Conservation (phyloP, 2,329 filamentous ascomycete species). For the Hymenoscyphus salicellus region DNA sequence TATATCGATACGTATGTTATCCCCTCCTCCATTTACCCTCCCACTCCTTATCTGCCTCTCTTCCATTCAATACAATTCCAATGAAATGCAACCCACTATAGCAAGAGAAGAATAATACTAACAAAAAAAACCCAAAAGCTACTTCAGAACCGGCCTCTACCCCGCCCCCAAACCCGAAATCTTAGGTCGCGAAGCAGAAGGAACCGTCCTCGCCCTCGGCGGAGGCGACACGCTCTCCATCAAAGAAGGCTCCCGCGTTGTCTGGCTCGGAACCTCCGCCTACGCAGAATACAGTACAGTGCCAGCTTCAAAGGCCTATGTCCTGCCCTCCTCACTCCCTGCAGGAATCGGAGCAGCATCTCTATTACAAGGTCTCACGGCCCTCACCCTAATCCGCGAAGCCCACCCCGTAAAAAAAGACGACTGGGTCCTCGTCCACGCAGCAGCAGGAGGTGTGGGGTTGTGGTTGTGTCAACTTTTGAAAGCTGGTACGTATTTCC, state of each 20-base stretch:
- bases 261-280: slow-evolving; percentile 56
- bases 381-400: slow-evolving; percentile 75
- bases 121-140: slow-evolving; percentile 43
- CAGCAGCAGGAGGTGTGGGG: slow-evolving; percentile 80
- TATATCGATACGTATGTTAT: slow-evolving; percentile 72
- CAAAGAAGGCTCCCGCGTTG: slow-evolving; percentile 66
- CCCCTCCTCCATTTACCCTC: too few species aligned
- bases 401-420: slow-evolving; percentile 67
- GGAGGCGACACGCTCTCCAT: slow-evolving; percentile 51
- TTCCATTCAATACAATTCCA: neutral
- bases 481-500: too few species aligned
- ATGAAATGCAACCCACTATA: neutral
- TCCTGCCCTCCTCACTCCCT: slow-evolving; percentile 61
- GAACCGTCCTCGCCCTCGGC: slow-evolving; percentile 63
- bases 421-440: slow-evolving; percentile 81
- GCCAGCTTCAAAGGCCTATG: slow-evolving; percentile 53
- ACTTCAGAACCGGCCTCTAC: slow-evolving; percentile 89
- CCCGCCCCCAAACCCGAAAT: slow-evolving; percentile 67
- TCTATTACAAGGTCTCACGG: slow-evolving; percentile 77
- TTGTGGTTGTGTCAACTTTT: slow-evolving; percentile 73
- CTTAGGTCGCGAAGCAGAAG: slow-evolving; percentile 76
- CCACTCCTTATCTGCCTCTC: neutral
- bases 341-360: slow-evolving; percentile 64
- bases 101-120: too few species aligned
- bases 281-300: slow-evolving; percentile 59